Conservation (phyloP, 805 yeast species). For the Candida easanensis region DNA sequence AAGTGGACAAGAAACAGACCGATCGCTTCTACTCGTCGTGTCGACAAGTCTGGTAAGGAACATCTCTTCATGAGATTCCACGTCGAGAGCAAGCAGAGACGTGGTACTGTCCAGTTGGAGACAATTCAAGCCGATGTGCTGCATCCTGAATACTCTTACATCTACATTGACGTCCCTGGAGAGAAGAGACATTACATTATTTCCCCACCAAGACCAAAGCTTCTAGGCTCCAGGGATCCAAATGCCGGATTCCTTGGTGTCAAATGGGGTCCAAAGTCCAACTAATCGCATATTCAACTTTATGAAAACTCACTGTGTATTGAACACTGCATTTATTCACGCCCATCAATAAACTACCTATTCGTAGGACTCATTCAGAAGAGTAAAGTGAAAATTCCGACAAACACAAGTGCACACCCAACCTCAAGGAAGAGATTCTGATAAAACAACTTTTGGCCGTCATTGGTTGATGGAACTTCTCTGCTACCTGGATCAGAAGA, state of each 20-base stretch:
- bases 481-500: no score
- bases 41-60: conserved; percentile 75
- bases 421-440: conserved; percentile 6
- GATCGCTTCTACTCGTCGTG: conserved; percentile 59
- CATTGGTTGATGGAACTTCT: no score
- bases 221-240: conserved; percentile 35
- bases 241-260: conserved; percentile 71
- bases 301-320: no score
- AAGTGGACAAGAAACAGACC: conserved; percentile 91
- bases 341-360: background rate
- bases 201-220: conserved; percentile 53
- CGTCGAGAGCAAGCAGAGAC: conserved; percentile 65
- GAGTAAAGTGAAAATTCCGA: conserved; percentile 2
- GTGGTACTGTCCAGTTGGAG: conserved; percentile 76
- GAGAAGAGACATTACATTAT: conserved; percentile 65
- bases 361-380: background rate
- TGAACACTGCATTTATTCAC: no score
- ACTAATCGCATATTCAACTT: conserved; percentile 22
- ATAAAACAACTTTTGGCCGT: conserved; percentile 10
- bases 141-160: conserved; percentile 66
- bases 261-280: conserved; percentile 80
- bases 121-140: conserved; percentile 65
- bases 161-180: conserved; percentile 76
- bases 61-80: conserved; percentile 83
- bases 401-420: conserved; percentile 7